These are phyloP conservation scores for Populus trichocarpa DNA, from an alignment of 441 rosid genomes.

Conservation along the genomic window DNA sequence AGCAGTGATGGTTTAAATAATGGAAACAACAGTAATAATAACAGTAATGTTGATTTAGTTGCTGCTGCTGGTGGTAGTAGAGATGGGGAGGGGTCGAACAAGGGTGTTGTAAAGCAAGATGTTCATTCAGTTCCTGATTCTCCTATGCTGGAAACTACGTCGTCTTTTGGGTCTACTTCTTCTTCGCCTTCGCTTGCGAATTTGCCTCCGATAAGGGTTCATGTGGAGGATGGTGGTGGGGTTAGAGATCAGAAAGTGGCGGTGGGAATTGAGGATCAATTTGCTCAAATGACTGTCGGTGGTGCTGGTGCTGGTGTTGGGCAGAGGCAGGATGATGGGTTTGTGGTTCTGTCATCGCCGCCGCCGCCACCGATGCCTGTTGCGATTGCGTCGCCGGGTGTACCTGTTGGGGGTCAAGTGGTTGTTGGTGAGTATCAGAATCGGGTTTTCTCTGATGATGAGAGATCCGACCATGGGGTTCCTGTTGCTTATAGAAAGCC, in stretches of 20 bases:
- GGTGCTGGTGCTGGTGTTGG: slow-evolving; percentile 8
- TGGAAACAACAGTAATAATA: slow-evolving; percentile 12
- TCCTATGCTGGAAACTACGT: slow-evolving; percentile 84
- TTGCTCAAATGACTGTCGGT: slow-evolving; percentile 51
- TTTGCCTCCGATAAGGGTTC: slow-evolving; percentile 88
- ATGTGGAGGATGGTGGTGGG: slow-evolving; percentile 39
- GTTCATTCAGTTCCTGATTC: slow-evolving; percentile 92
- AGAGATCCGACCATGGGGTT: slow-evolving; percentile 83
- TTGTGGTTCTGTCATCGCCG: slow-evolving; percentile 46
- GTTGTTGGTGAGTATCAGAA: slow-evolving; percentile 47
- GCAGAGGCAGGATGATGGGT: slow-evolving; percentile 61
- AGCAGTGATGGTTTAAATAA: not conserved
- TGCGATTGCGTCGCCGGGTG: slow-evolving; percentile 35
- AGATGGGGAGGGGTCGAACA: slow-evolving; percentile 29
- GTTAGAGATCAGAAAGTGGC: slow-evolving; percentile 47
- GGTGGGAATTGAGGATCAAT: slow-evolving; percentile 82
- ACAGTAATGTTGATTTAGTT: slow-evolving; percentile 19
- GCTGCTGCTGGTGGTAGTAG: slow-evolving; percentile 26
- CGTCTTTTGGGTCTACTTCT: slow-evolving; percentile 93
- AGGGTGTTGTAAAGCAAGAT: slow-evolving; percentile 43
- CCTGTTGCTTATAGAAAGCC: slow-evolving; percentile 46
- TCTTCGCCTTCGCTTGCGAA: slow-evolving; percentile 83
- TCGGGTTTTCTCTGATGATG: slow-evolving; percentile 76
- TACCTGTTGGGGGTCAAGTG: slow-evolving; percentile 18
- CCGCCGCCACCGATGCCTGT: slow-evolving; percentile 46